Evolutionary conservation across 495 filamentous ascomycete genomes (phyloP), one percentile per base, ranked within the genome.

Genomic region (Hypoxylon cercidicola): DNA sequence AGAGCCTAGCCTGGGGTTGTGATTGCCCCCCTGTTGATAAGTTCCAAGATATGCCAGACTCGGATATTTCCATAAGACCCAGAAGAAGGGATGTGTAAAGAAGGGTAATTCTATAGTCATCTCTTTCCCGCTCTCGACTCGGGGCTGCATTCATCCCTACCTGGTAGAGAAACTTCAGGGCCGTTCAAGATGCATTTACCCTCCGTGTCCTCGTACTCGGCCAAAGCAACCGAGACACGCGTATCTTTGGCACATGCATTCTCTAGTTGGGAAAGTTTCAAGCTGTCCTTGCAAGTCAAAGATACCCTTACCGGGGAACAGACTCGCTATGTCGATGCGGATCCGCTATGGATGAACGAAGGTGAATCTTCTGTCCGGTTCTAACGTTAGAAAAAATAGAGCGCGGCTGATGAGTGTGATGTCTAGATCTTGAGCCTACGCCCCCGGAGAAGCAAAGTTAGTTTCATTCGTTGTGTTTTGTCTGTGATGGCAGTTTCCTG

Each of bases 401-500:
- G 30, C 30, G 10, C 30, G 34, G 34, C 34, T 37, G 11, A 37
- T 37, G 11, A 37, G 13, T 37, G 34, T 11, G 13, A 37, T n/a
- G 10, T 11, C 34, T n/a, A 53, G 73, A 75, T 58, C 50, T 75
- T 16, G 73, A 75, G 30, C 73, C 73, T 2, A 75, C 73, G 11
- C 71, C 71, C 1, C 64, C 61, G 13, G 71, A 74, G 46, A 68
- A 71, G 56, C 51, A 62, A 34, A 65, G 34, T 37, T 37, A 37
- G 34, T 37, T 37, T n/a, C 10, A n/a, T 37, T 9, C 13, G 13
- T 12, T 37, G 11, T 28, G 13, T 5, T 12, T 12, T 37, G 11
- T 37, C 10, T 37, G 3, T 12, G 34, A 37, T 37, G 2, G 13
- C 11, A 3, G 34, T 37, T 12, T 37, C 34, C 34, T 37, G 11